Evolutionary conservation across 306 rosid genomes (phyloP).

Genomic region (Casuarina equisetifolia): DNA sequence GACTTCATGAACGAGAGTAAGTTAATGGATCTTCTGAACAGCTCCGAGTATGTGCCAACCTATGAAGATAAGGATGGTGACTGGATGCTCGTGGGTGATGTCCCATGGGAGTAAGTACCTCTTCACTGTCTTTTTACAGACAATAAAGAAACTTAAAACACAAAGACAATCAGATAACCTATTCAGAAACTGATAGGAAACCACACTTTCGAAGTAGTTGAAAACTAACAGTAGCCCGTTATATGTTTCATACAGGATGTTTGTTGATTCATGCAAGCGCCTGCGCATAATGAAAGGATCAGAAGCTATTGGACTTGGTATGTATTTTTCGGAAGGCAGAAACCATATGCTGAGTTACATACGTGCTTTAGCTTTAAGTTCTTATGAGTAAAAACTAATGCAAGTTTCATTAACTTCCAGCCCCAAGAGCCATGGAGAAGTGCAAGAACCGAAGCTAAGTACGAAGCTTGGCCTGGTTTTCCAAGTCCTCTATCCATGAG

Average conservation of each 20-base stretch:
- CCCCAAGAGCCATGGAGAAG: constrained; percentile 98
- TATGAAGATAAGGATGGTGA: constrained; percentile 99
- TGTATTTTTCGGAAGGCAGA: constrained; percentile 2
- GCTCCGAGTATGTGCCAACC: constrained; percentile 96
- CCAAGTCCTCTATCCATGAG: constrained; percentile 23
- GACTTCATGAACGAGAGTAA: constrained; percentile 99
- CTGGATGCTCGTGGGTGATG: constrained; percentile 99
- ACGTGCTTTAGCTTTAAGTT: neutral
- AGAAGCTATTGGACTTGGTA: constrained; percentile 99
- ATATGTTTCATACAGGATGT: constrained; percentile 64
- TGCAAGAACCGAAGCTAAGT: constrained; percentile 96
- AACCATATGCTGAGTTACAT: too few species aligned
- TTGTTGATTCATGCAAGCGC: constrained; percentile 98
- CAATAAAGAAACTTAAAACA: constrained; percentile 14
- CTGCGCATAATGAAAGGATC: constrained; percentile 97
- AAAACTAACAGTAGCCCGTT: constrained; percentile 3
- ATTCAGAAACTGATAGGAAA: neutral
- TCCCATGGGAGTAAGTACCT: constrained; percentile 94
- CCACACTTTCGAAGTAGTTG: too few species aligned
- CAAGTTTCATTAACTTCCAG: constrained; percentile 44
- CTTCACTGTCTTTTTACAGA: neutral
- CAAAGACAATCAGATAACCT: neutral
- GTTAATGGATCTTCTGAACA: constrained; percentile 98
- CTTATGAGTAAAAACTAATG: neutral
- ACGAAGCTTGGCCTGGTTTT: constrained; percentile 5